Evolutionary conservation across 1,284 basidiomycete species (phyloP), one percentile per base, ranked within the genome.

Genomic region (Heterobasidion parviporum): DNA sequence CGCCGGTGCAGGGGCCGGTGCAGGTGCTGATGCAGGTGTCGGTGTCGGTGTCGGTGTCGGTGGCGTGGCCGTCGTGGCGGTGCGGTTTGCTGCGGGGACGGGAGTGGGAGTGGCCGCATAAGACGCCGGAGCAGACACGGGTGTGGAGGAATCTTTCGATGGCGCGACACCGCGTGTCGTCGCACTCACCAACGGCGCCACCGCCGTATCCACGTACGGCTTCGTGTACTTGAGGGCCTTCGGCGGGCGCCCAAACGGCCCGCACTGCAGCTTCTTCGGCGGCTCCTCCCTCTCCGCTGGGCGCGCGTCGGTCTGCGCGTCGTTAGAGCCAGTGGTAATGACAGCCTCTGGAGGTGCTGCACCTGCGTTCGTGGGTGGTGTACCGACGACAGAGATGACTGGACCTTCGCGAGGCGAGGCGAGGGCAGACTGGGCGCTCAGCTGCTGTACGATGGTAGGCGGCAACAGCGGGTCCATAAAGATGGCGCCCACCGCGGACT

Each of bases 381-480:
- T 43, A 2, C 12, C 12, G 16, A 3, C 41, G 12, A 16, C 12
- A 16, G 41, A 12, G 41, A 16, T 12, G 41, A 43, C 16, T 6
- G 26, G 26, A 8, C n/a, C 14, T 6, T 49, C 47, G 6, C 14
- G n/a, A 14, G 14, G 14, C 14, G 47, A 49, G 16, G n/a, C 26
- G 16, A 16, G 47, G 26, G 47, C 10, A 18, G 16, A 20, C 12
- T 14, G 47, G 26, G n/a, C 7, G 26, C 26, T 32, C 26, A 35
- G 6, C 26, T 52, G 16, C 16, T n/a, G 26, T 18, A 6, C 32
- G 16, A 18, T 32, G 16, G 15, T 6, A 12, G 52, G 53, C 12
- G 54, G 54, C 5, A 55, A 14, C 3, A 55, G 47, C 6, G 54
- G 54, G 16, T 55, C 47, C 54, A 55, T 55, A 20, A 55, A 55